phyloP scores from a whole-genome alignment of 2,329 filamentous ascomycete genomes.

The Penicillium vulpinum region DNA sequence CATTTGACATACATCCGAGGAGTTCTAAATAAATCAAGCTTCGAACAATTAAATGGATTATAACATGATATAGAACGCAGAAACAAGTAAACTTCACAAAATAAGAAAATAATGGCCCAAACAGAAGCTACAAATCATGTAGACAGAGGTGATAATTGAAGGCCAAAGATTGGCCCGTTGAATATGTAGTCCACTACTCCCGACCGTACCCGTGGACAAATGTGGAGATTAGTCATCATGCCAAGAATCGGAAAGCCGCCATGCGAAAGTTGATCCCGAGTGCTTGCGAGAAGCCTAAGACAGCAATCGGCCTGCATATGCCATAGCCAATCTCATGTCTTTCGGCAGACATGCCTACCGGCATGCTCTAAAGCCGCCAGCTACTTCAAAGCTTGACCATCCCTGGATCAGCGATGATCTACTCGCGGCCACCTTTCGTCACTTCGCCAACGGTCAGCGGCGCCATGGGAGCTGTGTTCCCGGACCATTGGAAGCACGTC shows the following conservation, averaged over 20 bases:
- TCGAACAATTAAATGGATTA: neutral
- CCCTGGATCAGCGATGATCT: conserved; percentile 51
- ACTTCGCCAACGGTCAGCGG: conserved; percentile 47
- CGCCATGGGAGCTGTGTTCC: conserved; percentile 62
- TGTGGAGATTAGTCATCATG: conserved; percentile 25
- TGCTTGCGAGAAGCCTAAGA: conserved; percentile 5
- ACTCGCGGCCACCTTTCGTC: conserved; percentile 50
- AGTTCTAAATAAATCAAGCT: neutral
- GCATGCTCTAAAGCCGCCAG: conserved; percentile 36
- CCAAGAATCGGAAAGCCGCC: conserved; percentile 21
- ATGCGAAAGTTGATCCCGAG: conserved; percentile 14
- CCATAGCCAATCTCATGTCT: conserved; percentile 38
- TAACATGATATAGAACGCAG: neutral
- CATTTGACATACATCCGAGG: neutral
- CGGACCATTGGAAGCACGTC: conserved; percentile 62
- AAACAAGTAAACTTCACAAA: neutral
- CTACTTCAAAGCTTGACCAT: conserved; percentile 33
- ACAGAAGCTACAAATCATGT: neutral
- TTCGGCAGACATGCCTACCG: conserved; percentile 44
- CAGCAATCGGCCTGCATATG: conserved; percentile 27
- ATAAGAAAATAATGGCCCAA: neutral
- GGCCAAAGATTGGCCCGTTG: conserved; percentile 9
- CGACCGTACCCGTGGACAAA: neutral
- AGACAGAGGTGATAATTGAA: conserved; percentile 3
- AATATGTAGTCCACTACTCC: no score